These are phyloP conservation scores for Chytriomyces confervae DNA, from an alignment of 192 early-diverging fungal genomes.

Conservation along the genomic window DNA sequence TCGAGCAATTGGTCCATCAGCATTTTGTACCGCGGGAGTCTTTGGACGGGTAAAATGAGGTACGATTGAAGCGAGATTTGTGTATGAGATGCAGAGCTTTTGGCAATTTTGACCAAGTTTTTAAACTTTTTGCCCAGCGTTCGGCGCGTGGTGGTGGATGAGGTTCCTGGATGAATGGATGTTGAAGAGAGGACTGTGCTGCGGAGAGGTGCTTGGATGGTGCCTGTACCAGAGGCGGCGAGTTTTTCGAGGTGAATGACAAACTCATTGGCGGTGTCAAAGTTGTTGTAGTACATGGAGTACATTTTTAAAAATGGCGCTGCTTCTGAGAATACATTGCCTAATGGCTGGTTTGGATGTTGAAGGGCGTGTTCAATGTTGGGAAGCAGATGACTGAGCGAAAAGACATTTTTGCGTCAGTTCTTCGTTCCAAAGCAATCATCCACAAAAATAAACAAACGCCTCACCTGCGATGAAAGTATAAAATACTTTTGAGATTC, in stretches of 20 bases:
- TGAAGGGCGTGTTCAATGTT: slow-evolving; percentile 52
- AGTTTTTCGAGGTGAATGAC: slow-evolving; percentile 56
- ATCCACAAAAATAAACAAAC: slow-evolving; percentile 11
- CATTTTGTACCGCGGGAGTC: slow-evolving; percentile 91
- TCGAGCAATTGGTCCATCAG: slow-evolving; percentile 84
- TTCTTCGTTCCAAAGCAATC: not conserved
- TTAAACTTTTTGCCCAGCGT: slow-evolving; percentile 47
- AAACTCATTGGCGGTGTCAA: slow-evolving; percentile 71
- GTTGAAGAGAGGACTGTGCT: slow-evolving; percentile 9
- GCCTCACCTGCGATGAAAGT: slow-evolving; percentile 65
- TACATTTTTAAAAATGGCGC: slow-evolving; percentile 86
- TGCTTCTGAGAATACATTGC: slow-evolving; percentile 76
- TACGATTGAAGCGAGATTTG: slow-evolving; percentile 86
- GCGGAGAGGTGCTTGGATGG: slow-evolving; percentile 20
- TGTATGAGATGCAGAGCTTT: slow-evolving; percentile 63
- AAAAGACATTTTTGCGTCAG: too few relatives aligned
- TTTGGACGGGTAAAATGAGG: slow-evolving; percentile 90
- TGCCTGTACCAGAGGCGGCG: slow-evolving; percentile 16
- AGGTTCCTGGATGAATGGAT: slow-evolving; percentile 13
- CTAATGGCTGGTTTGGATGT: slow-evolving; percentile 63
- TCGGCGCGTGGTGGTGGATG: slow-evolving; percentile 43
- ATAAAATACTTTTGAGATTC: slow-evolving; percentile 80
- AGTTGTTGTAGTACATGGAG: slow-evolving; percentile 83
- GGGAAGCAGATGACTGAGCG: slow-evolving; percentile 65
- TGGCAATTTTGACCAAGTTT: slow-evolving; percentile 52